Evolutionary conservation across 306 rosid genomes (phyloP), one percentile per base, ranked within the genome.

Genomic region (Pyrus bretschneideri): DNA sequence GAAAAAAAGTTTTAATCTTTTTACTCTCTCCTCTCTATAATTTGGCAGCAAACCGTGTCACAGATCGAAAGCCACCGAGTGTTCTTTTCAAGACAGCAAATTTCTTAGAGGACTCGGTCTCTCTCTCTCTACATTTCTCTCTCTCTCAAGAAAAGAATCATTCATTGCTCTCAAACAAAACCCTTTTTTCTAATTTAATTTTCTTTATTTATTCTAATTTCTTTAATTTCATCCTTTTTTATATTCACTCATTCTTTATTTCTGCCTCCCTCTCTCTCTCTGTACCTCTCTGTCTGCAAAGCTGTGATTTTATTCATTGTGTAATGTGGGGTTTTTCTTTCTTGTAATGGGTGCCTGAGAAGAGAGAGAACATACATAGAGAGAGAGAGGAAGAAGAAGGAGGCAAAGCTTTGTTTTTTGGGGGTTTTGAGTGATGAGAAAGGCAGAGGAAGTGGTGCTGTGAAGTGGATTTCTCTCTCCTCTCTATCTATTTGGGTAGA

Each of bases 121-220:
- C 31, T 33, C 38, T 30, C 49, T 45, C 73, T 80, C 83, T 51
- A 5, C 55, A 49, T 51, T 5, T 40, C 31, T 35, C 67, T 30
- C 67, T 30, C 73, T 81, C 44, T 78, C 84, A 86, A 82, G 90
- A 64, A 87, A 87, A 82, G 85, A 82, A 87, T 86, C 87, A 76
- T 79, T 86, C 42, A 67, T 40, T 58, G 14, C 74, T 44, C 77
- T 38, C 79, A 65, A 81, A 74, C 66, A 2, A 60, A 25, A 58
- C 30, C 6, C 71, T 19, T 69, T 55, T 27, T 5, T 31, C 59
- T 21, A 38, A 33, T 30, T 22, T 7, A 54, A 10, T 22, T 35
- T 31, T n/a, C 6, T 58, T 33, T 17, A 38, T 8, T 51, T 55
- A 70, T 82, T 64, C n/a, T 9, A 58, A 9, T 58, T 58, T 58